phyloP scores from a whole-genome alignment of 805 yeast genomes.

The Geotrichum ghanense region DNA sequence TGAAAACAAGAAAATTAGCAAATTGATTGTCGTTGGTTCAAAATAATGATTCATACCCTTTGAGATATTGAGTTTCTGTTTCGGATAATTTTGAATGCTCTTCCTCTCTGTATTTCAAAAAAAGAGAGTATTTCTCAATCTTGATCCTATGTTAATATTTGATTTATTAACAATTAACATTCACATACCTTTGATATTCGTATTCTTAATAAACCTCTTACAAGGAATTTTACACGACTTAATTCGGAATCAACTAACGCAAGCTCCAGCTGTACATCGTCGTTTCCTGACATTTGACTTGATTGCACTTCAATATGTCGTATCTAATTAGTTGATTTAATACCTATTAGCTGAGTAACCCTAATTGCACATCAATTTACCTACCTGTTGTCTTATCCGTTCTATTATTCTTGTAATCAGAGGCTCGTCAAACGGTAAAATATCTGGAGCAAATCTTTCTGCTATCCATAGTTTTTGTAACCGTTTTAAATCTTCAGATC shows the following conservation, averaged over 20 bases:
- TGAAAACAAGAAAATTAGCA: slow-evolving; percentile 8
- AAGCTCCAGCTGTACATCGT: slow-evolving; percentile 61
- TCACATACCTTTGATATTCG: slow-evolving; percentile 34
- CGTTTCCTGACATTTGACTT: slow-evolving; percentile 45
- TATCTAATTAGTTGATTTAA: slow-evolving; percentile 42
- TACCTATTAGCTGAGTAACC: not conserved
- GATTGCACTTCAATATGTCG: slow-evolving; percentile 70
- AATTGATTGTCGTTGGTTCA: not conserved
- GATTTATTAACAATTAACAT: not conserved
- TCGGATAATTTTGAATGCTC: slow-evolving; percentile 36
- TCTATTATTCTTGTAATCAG: slow-evolving; percentile 47
- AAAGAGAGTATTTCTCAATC: slow-evolving; percentile 59
- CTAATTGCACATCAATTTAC: not conserved
- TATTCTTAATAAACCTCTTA: slow-evolving; percentile 73
- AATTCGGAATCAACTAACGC: slow-evolving; percentile 86
- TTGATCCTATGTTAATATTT: slow-evolving; percentile 21
- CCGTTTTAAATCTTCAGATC: slow-evolving; percentile 30
- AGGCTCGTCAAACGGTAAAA: slow-evolving; percentile 59
- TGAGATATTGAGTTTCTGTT: slow-evolving; percentile 57
- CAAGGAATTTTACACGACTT: slow-evolving; percentile 71
- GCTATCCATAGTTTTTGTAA: slow-evolving; percentile 63
- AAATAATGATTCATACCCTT: slow-evolving; percentile 19
- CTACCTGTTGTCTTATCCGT: slow-evolving; percentile 38
- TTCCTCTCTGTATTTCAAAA: slow-evolving; percentile 37
- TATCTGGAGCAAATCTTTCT: slow-evolving; percentile 79